These are phyloP conservation scores for Colletotrichum theobromicola DNA, from an alignment of 2,329 filamentous ascomycete genomes.

Conservation along the genomic window DNA sequence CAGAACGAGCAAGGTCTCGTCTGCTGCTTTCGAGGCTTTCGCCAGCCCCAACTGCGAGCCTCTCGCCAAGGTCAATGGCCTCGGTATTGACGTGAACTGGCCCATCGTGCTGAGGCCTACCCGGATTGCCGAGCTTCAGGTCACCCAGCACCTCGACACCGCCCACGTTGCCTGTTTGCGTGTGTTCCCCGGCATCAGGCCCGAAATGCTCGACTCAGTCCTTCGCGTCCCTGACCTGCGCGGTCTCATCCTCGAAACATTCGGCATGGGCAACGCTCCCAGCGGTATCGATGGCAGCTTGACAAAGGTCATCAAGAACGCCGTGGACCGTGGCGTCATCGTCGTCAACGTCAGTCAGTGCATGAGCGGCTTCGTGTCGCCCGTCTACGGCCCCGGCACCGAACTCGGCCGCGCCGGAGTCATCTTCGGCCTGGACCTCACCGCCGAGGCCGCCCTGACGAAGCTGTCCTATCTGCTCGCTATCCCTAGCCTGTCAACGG, in stretches of 20 bases:
- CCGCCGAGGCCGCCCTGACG: slow-evolving; percentile 87
- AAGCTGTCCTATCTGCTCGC: slow-evolving; percentile 89
- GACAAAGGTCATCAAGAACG: slow-evolving; percentile 77
- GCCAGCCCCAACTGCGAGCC: slow-evolving; percentile 86
- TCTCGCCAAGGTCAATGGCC: slow-evolving; percentile 80
- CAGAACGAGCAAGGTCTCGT: slow-evolving; percentile 85
- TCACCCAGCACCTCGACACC: slow-evolving; percentile 79
- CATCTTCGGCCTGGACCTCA: slow-evolving; percentile 88
- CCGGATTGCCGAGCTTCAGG: slow-evolving; percentile 73
- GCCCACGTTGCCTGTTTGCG: slow-evolving; percentile 89
- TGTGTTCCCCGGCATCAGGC: slow-evolving; percentile 90
- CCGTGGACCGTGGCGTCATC: slow-evolving; percentile 80
- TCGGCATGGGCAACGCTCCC: slow-evolving; percentile 91
- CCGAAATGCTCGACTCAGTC: slow-evolving; percentile 91
- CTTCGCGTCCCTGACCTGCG: slow-evolving; percentile 76
- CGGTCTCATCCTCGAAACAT: slow-evolving; percentile 88
- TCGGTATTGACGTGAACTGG: slow-evolving; percentile 84
- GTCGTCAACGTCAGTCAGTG: slow-evolving; percentile 95
- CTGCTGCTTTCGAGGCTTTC: slow-evolving; percentile 86
- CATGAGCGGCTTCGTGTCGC: slow-evolving; percentile 76
- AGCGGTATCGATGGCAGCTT: slow-evolving; percentile 80
- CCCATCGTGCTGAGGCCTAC: slow-evolving; percentile 76
- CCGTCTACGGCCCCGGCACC: slow-evolving; percentile 79
- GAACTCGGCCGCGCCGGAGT: slow-evolving; percentile 83
- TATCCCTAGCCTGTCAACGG: slow-evolving; percentile 63